Evolutionary conservation across 1,284 basidiomycete species (phyloP).

Genomic region (Puccinia coronata): DNA sequence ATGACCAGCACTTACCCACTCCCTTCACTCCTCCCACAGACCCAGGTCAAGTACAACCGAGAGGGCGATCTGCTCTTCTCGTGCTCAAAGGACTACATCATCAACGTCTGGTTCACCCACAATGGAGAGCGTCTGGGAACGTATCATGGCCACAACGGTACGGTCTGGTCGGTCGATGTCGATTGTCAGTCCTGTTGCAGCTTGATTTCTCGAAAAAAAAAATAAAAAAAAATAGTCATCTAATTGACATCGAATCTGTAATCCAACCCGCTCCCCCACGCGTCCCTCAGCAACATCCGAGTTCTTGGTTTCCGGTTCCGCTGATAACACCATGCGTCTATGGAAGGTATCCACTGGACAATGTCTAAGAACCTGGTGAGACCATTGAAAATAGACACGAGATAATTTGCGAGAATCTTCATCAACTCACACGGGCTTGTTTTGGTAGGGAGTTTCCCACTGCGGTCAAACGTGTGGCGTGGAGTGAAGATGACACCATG

Average conservation of each 20-base stretch:
- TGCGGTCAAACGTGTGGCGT: slow-evolving; percentile 90
- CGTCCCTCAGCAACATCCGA: slow-evolving; percentile 70
- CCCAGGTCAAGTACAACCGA: slow-evolving; percentile 70
- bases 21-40: neutral
- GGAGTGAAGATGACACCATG: slow-evolving; percentile 80
- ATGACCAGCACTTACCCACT: neutral
- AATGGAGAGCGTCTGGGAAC: slow-evolving; percentile 97
- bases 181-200: slow-evolving; percentile 70
- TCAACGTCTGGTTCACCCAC: slow-evolving; percentile 98
- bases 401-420: slow-evolving; percentile 66
- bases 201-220: neutral
- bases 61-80: slow-evolving; percentile 97
- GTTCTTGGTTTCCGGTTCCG: slow-evolving; percentile 80
- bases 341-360: slow-evolving; percentile 90
- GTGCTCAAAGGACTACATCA: slow-evolving; percentile 89
- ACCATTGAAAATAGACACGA: neutral
- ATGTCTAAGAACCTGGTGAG: slow-evolving; percentile 62
- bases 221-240: no score
- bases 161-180: slow-evolving; percentile 93
- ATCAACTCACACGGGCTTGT: neutral
- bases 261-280: neutral
- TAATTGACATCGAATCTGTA: slow-evolving; percentile 1
- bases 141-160: slow-evolving; percentile 93
- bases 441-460: slow-evolving; percentile 91
- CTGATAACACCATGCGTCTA: slow-evolving; percentile 86